Percentiles rank a stretch among this genome's conserved stretches.
Evolutionary conservation across 2,329 filamentous ascomycete genomes (phyloP).

Genomic region (Hirsutella rhossiliensis): DNA sequence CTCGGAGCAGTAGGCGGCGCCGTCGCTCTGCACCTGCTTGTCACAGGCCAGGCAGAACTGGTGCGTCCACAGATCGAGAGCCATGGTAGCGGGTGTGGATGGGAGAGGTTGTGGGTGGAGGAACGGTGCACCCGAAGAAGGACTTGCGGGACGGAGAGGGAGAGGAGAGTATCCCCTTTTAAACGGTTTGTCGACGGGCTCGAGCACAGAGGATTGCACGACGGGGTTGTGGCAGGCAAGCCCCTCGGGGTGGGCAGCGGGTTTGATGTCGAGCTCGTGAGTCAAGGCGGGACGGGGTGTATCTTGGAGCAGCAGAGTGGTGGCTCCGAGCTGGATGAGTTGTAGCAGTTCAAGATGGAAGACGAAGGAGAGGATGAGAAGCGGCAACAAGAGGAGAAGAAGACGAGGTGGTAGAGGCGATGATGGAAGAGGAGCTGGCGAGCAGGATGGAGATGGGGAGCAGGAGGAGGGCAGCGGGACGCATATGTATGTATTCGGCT

Average conservation of each 20-base stretch:
- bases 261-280: slow-evolving; percentile 7
- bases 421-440: slow-evolving; percentile 1
- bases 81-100: slow-evolving; percentile 27
- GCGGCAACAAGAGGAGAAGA: background rate
- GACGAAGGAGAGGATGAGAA: slow-evolving; percentile 1
- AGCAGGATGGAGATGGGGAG: background rate
- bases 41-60: slow-evolving; percentile 94
- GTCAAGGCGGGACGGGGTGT: slow-evolving; percentile 5
- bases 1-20: slow-evolving; percentile 83
- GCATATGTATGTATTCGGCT: slow-evolving; percentile 9
- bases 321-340: background rate
- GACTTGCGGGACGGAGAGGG: background rate
- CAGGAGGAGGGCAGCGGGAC: slow-evolving; percentile 10
- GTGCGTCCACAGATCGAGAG: slow-evolving; percentile 62
- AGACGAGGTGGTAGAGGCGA: background rate
- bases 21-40: slow-evolving; percentile 60
- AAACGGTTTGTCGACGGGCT: slow-evolving; percentile 1
- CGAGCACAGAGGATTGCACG: background rate
- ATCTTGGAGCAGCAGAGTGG: background rate
- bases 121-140: no score
- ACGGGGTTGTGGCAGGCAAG: background rate
- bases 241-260: background rate
- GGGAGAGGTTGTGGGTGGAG: slow-evolving; percentile 11
- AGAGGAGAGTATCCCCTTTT: slow-evolving; percentile 5
- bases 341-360: background rate